Conservation (phyloP, 139 green algal genomes). For the Zygnema cylindricum region DNA sequence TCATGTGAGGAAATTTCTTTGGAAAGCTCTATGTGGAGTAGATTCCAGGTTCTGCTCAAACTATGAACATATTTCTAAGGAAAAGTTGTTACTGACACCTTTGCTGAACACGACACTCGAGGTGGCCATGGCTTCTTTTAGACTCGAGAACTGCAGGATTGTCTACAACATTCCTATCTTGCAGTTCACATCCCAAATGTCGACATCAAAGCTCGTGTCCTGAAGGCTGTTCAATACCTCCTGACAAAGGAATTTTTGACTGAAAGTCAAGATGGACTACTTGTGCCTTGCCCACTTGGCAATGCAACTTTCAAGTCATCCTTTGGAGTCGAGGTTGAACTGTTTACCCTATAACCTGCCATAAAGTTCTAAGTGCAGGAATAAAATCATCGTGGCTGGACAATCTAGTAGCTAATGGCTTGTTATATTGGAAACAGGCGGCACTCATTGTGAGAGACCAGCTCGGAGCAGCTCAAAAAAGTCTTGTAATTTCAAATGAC, state of each 20-base stretch:
- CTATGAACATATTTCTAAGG: too few relatives aligned
- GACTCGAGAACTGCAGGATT: neutral
- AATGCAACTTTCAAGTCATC: neutral
- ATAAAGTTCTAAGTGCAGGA: too few relatives aligned
- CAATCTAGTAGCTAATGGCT: too few relatives aligned
- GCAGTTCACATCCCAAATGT: neutral
- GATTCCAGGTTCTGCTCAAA: too few relatives aligned
- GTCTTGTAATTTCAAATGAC: neutral
- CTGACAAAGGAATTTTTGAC: neutral
- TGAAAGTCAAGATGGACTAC: neutral
- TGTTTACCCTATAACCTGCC: too few relatives aligned
- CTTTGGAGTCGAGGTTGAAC: neutral
- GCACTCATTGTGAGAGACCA: neutral
- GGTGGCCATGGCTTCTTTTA: too few relatives aligned
- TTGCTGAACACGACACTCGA: too few relatives aligned
- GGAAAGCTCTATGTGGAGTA: too few relatives aligned
- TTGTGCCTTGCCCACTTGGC: neutral
- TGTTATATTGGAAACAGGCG: neutral
- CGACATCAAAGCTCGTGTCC: neutral
- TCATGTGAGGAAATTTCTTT: too few relatives aligned
- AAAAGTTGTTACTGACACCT: too few relatives aligned
- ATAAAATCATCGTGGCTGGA: too few relatives aligned
- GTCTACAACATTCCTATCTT: neutral
- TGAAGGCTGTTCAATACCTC: neutral
- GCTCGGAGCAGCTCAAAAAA: neutral